Conservation (phyloP, 768 basidiomycete species). For the Tulasnella sp. region DNA sequence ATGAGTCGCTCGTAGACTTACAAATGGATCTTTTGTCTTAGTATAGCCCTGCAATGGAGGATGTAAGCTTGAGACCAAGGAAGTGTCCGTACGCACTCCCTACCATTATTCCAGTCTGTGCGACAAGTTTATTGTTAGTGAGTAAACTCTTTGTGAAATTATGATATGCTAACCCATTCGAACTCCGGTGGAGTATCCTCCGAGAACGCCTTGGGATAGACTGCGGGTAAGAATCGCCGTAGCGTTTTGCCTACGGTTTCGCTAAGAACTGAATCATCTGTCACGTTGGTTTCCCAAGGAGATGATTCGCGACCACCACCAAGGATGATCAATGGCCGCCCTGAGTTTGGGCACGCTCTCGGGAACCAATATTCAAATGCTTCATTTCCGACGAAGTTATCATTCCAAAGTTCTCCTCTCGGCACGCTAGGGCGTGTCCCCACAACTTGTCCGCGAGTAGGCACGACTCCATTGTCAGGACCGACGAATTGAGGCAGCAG, state of each 20-base stretch:
- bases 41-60: conserved; percentile 46
- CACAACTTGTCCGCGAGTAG: conserved; percentile 67
- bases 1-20: conserved; percentile 39
- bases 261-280: conserved; percentile 59
- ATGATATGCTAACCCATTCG: conserved; percentile 63
- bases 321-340: conserved; percentile 59
- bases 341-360: conserved; percentile 47
- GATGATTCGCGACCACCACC: conserved; percentile 61
- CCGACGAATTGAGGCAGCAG: conserved; percentile 65
- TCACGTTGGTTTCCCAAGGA: conserved; percentile 49
- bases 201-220: conserved; percentile 57
- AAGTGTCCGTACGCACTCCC: background rate
- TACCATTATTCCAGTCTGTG: conserved; percentile 78
- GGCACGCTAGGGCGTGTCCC: conserved; percentile 46
- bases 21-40: conserved; percentile 58
- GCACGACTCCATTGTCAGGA: conserved; percentile 52
- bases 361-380: conserved; percentile 81
- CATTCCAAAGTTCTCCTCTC: conserved; percentile 43
- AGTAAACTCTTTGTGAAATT: too few species aligned
- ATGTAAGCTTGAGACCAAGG: background rate
- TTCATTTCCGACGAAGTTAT: conserved; percentile 49
- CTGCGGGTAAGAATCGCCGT: conserved; percentile 55
- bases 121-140: background rate
- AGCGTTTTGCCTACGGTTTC: conserved; percentile 48
- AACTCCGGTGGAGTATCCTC: conserved; percentile 54